Evolutionary conservation across 1,284 basidiomycete genomes (phyloP), one percentile per base, ranked within the genome.

Genomic region (Xanthoconium separans): DNA sequence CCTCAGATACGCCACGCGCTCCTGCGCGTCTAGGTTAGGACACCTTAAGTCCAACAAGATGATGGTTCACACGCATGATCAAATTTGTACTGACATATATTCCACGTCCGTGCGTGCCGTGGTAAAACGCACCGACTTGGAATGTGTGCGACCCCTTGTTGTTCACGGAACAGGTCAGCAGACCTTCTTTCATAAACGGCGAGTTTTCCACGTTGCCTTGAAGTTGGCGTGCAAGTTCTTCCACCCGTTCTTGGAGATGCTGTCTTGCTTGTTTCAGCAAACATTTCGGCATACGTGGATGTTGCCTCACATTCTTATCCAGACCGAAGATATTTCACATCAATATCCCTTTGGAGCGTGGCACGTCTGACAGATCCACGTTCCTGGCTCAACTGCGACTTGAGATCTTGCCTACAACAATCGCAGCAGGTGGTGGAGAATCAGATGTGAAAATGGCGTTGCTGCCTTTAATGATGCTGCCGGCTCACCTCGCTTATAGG

Each of bases 131-230:
- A n/a, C n/a, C n/a, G n/a, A n/a, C n/a, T n/a, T n/a, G n/a, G n/a
- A n/a, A n/a, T n/a, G n/a, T n/a, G n/a, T n/a, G n/a, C n/a, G n/a
- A n/a, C n/a, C n/a, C n/a, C n/a, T n/a, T n/a, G n/a, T n/a, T n/a
- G n/a, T n/a, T n/a, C n/a, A n/a, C n/a, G n/a, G n/a, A n/a, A n/a
- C n/a, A n/a, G n/a, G n/a, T n/a, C n/a, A n/a, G n/a, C n/a, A n/a
- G 83, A 66, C 44, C 89, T 78, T 22, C 91, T 83, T 67, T 95
- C 93, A 62, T 93, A 95, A 2, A 95, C 89, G 5, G 89, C 78
- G 24, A 95, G 79, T 71, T 93, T 93, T 93, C 91, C 51, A 86
- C 81, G 55, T 86, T 85, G 37, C 89, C 86, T 58, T 89, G 84
- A 10, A 93, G 71, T 61, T 91, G 87, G 44, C 81, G 80, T 6